Evolutionary conservation across 257 asterid species (phyloP).

Genomic region (Mitragyna speciosa): DNA sequence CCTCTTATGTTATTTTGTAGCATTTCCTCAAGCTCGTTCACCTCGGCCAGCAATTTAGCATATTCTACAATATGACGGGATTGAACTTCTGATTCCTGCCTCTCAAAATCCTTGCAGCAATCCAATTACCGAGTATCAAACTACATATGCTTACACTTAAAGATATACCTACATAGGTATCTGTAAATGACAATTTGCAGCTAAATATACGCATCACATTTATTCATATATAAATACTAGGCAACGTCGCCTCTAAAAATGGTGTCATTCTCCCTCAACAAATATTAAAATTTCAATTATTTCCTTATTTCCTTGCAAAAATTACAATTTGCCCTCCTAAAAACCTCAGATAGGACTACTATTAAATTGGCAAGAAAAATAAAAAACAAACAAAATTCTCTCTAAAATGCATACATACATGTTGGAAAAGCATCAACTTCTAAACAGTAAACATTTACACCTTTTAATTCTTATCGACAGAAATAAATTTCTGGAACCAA

Average conservation of each 20-base stretch:
- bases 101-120: constrained; percentile 50
- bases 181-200: no score
- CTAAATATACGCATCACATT: no score
- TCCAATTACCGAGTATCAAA: constrained; percentile 1
- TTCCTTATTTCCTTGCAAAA: no score
- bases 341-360: no score
- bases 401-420: neutral
- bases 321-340: no score
- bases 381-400: neutral
- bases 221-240: neutral
- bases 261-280: no score
- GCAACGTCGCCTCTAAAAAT: no score
- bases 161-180: no score
- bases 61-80: constrained; percentile 35
- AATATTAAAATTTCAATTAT: no score
- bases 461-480: neutral
- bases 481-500: neutral
- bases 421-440: neutral
- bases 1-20: constrained; percentile 30
- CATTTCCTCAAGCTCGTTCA: constrained; percentile 54
- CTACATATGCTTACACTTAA: neutral
- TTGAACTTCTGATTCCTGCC: constrained; percentile 45
- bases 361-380: neutral
- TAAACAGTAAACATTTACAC: no score
- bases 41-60: constrained; percentile 50